Base-by-base conservation (phyloP, 768 basidiomycete species). In the Leucosporidium creatinivorum region DNA sequence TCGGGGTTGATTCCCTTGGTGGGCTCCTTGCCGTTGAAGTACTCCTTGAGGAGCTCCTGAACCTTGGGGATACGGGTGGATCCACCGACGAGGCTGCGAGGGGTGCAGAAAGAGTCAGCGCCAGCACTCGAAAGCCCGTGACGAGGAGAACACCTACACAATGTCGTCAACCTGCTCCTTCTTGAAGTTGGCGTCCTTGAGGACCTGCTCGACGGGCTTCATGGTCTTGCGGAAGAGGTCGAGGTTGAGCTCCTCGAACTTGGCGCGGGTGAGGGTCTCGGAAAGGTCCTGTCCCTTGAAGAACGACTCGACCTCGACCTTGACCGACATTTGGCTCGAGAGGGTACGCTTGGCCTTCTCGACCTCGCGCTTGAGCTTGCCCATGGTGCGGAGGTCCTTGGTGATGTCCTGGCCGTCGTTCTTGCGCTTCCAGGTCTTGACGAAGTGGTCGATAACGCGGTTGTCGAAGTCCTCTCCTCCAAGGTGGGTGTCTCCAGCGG, bases 31-130 rank as follows among this genome's bases (percentile, higher is more conserved):
- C 60, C 60, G 73, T 85, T 87, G 80, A 98, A 99, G 84, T 85
- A 97, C 79, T 98, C 93, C 80, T 92, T 93, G 78, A 99, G 86
- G 78, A 98, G 90, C 76, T 96, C 91, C 77, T 97, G 93, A 72
- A 99, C 92, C 83, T 96, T 96, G 80, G 94, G 94, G 76, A 99
- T 99, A 87, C 94, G 93, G 74, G 94, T 99, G 33, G 94, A 98
- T 80, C 92, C 92, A 79, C 92, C 92, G 68, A 94, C 92, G 62
- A 94, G 90, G 59, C 70, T 71, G 92, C 89, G 71, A 91, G 86
- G 58, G 8, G 33, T 3, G 47, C 47, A 1, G 4, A 13, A 23
- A 26, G 28, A 13, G 56, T 58, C n/a, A 56, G 52, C 23, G 23
- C n/a, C 26, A 36, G 44, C 31, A 58, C 63, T 4, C 66, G 55